Evolutionary conservation across 805 yeast genomes (phyloP), one percentile per base, ranked within the genome.

Genomic region (baker's yeast (Saccharomyces cerevisiae)): DNA sequence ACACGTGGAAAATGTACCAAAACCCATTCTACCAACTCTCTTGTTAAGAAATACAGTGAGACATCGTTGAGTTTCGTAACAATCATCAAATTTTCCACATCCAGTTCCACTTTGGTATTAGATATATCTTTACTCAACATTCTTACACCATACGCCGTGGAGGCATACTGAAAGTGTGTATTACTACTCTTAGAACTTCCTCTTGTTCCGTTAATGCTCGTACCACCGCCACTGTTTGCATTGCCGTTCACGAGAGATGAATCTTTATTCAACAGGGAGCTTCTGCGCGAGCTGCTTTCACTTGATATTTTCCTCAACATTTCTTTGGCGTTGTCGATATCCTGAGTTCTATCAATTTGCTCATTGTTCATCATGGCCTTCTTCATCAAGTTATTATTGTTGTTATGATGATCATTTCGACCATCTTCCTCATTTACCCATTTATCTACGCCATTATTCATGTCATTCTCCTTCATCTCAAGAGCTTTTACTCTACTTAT

Each of bases 11-110:
- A 73, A 10, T 65, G 65, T 21, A 66, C 61, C 43, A 89, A 67
- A 29, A 89, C 69, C 92, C 94, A 90, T 61, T 82, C 89, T 0
- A 89, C 84, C 59, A 90, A 74, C 62, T 87, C 94, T 54, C 92
- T 76, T 0, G 96, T 87, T 48, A 89, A 72, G 62, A 81, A 83
- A 6, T 87, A 82, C 51, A 90, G 72, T 6, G 89, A 83, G 61
- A 86, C 84, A 66, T 90, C 97, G 53, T 95, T 77, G 1, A 95
- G 94, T 68, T 89, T 89, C n/a, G 96, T 89, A 21, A 90, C 90
- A 13, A 89, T 81, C 82, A 89, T 78, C 21, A 89, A 81, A 17
- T 87, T 81, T 48, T 79, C 78, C 21, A 87, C 83, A 53, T 85
- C 84, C 22, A 89, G 69, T 61, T 83, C 83, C 28, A 89, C 82